phyloP scores from a whole-genome alignment of 768 basidiomycete genomes.

The Mycena rebaudengoi region DNA sequence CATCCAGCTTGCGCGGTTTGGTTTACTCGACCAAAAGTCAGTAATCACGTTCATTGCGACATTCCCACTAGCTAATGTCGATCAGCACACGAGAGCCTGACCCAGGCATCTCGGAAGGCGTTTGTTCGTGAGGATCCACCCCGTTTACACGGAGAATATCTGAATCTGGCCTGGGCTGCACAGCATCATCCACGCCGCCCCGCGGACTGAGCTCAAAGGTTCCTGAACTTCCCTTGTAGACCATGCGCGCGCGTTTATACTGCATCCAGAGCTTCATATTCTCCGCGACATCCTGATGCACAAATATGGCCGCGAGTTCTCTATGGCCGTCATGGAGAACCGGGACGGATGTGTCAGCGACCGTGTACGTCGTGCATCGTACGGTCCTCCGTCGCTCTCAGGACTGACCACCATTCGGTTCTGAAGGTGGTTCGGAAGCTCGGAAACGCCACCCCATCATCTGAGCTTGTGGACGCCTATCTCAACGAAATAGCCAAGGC shows the following conservation, averaged over 20 bases:
- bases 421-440: conserved; percentile 81
- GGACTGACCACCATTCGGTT: conserved; percentile 13
- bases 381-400: neutral
- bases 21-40: conserved; percentile 89
- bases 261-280: conserved; percentile 80
- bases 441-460: conserved; percentile 69
- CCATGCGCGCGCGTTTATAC: conserved; percentile 3
- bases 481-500: conserved; percentile 89
- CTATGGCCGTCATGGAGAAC: conserved; percentile 88
- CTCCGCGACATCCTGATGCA: conserved; percentile 95
- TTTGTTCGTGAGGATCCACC: conserved; percentile 52
- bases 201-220: conserved; percentile 92
- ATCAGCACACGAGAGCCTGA: conserved; percentile 84
- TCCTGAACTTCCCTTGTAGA: neutral
- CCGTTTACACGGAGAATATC: neutral
- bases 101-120: conserved; percentile 85
- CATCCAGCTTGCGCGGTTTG: conserved; percentile 96
- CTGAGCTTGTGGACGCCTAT: conserved; percentile 86
- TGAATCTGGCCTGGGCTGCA: conserved; percentile 5
- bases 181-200: conserved; percentile 90
- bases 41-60: conserved; percentile 34
- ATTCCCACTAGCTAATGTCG: conserved; percentile 19
- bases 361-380: conserved; percentile 62
- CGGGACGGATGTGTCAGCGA: conserved; percentile 81
- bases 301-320: conserved; percentile 93